A percentile compares a stretch with the other conserved stretches of the same genome.
Evolutionary conservation across 352 stramenopile genomes (phyloP).

Genomic region (Phytophthora constricta): DNA sequence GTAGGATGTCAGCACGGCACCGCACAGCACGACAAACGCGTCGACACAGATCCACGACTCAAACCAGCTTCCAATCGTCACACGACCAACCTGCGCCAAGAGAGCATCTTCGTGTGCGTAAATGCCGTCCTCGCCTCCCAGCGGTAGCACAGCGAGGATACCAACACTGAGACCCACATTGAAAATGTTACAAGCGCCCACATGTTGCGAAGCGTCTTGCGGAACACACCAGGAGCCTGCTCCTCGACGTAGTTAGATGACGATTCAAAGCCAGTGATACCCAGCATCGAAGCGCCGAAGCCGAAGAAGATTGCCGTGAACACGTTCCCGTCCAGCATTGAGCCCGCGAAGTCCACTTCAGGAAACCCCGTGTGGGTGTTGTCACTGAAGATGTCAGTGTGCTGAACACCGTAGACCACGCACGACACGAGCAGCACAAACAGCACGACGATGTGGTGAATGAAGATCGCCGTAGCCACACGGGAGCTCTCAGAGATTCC

Average conservation of each 20-base stretch:
- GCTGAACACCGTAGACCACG: slow-evolving; percentile 58
- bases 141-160: slow-evolving; percentile 76
- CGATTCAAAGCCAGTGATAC: slow-evolving; percentile 90
- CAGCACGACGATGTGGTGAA: slow-evolving; percentile 76
- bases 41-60: slow-evolving; percentile 73
- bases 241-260: slow-evolving; percentile 90
- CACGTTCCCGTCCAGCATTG: slow-evolving; percentile 45
- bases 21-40: slow-evolving; percentile 87
- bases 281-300: slow-evolving; percentile 80
- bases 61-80: slow-evolving; percentile 44
- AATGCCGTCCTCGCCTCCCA: slow-evolving; percentile 74
- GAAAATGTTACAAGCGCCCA: slow-evolving; percentile 83
- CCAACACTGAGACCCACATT: slow-evolving; percentile 78
- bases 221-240: slow-evolving; percentile 80
- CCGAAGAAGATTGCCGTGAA: slow-evolving; percentile 75
- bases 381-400: slow-evolving; percentile 61
- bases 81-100: slow-evolving; percentile 68
- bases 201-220: slow-evolving; percentile 77
- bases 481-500: slow-evolving; percentile 83
- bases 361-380: slow-evolving; percentile 71
- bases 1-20: slow-evolving; percentile 88
- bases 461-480: slow-evolving; percentile 87
- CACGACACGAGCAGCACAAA: slow-evolving; percentile 54
- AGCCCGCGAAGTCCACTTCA: slow-evolving; percentile 58
- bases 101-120: slow-evolving; percentile 59